Base-by-base conservation (phyloP, 2,329 filamentous ascomycete genomes). In the Anthostomella pinea region DNA sequence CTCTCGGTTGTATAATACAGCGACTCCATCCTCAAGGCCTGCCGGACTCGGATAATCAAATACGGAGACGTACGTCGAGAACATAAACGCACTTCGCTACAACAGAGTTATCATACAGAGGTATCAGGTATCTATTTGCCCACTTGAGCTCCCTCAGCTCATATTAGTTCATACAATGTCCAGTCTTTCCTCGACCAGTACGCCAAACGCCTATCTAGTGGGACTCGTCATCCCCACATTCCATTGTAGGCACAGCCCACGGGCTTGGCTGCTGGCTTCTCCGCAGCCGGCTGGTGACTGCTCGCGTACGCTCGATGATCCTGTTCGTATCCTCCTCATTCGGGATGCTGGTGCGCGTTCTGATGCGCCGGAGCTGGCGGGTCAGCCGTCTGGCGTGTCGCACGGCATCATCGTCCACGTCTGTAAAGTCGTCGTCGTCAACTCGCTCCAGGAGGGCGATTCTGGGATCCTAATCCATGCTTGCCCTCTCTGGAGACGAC, bases 381-480 rank as follows among this genome's bases (percentile, higher is more conserved):
- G 38, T 17, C 20, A 34, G 19, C 21, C 13, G 25, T 21, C 33
- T 42, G 11, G 35, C 39, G 22, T 35, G 47, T 10, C 22, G 28
- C 18, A 41, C 41, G 24, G 46, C 26, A 6, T n/a, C n/a, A n/a
- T 34, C 34, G 14, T 45, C 33, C 2, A 42, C 34, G 32, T 38
- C 29, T 11, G 24, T 27, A 14, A 30, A 3, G 6, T 44, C 31
- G 7, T 33, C 19, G 16, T 51, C 43, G 30, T 35, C 46, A 24
- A 53, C 35, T 33, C 30, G 37, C 30, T 50, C 45, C 17, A 49
- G 45, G 36, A 25, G 21, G 22, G 33, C 27, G 15, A 37, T 45
- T n/a, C n/a, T n/a, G 43, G 43, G 39, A 22, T 51, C 38, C 54
- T 57, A 57, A 28, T 48, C 53, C 42, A 45, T 39, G 45, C 40